These are phyloP conservation scores for Solanum clarkiae DNA, from an alignment of 257 asterid species.

Conservation along the genomic window DNA sequence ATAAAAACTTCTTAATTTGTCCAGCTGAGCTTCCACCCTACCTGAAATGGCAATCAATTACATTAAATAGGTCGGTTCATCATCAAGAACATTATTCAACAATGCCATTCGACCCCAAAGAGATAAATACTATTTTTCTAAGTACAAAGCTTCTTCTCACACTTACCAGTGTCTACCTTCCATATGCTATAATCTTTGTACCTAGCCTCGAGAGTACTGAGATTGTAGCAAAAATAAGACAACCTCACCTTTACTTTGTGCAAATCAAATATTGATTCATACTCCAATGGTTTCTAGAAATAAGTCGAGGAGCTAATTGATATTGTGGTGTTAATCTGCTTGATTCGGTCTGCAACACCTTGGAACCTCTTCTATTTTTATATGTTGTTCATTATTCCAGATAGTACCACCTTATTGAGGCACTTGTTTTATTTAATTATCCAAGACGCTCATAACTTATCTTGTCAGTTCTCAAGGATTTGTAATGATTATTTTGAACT, in stretches of 20 bases:
- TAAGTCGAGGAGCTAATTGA: background rate
- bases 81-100: background rate
- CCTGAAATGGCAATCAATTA: background rate
- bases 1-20: background rate
- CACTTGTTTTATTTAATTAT: background rate
- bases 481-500: background rate
- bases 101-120: background rate
- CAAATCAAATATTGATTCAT: background rate
- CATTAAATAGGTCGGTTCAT: background rate
- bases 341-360: background rate
- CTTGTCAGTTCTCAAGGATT: background rate
- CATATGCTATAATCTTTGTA: background rate
- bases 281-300: background rate
- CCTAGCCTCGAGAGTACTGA: background rate
- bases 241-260: background rate
- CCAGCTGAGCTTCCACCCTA: background rate
- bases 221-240: background rate
- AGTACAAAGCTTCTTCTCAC: background rate
- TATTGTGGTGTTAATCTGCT: background rate
- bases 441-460: background rate
- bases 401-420: background rate
- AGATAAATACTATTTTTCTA: background rate
- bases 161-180: background rate
- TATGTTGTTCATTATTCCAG: background rate
- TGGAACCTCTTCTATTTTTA: no score